Evolutionary conservation across 768 basidiomycete genomes (phyloP), one percentile per base, ranked within the genome.

Genomic region (Tylopilus felleus): DNA sequence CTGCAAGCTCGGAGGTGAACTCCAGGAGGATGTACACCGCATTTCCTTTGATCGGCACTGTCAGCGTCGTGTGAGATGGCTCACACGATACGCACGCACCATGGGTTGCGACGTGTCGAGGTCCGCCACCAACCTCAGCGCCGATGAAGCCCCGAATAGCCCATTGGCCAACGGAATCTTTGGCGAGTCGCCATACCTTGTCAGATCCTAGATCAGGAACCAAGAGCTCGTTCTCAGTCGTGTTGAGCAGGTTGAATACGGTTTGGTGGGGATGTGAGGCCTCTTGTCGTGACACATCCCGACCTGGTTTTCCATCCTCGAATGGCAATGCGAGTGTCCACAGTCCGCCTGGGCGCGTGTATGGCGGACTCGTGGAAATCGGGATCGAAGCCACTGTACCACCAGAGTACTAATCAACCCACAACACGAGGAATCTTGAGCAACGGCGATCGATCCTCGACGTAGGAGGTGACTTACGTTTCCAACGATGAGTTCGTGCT

Each of bases 161-260:
- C 82, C 89, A 85, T 28, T 62, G 65, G 2, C 77, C 81, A 19
- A 70, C 68, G 31, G 51, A 31, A 9, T 62, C 67, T 64, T 80
- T 77, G 59, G 70, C 72, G 54, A 86, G 73, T 51, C 80, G 73
- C 71, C 80, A 83, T 16, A 90, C 78, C 49, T 76, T 76, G 65
- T 93, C 92, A 3, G 80, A 76, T 5, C 91, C 91, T 7, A 94
- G 74, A 67, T 93, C 90, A 1, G 88, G 83, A 1, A 90, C 76
- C 41, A 91, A 76, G 13, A 93, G 70, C 58, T 89, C 86, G 25
- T 74, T 63, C 45, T 76, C 73, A 17, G 73, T 68, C 28, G 76
- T 68, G 38, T 80, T 77, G 14, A 83, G 62, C 1, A 58, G n/a
- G 47, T 62, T 65, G 54, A 68, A 53, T 52, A 78, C 62, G 31